Evolutionary conservation across 2,329 filamentous ascomycete species (phyloP).

Genomic region (Pestalotiopsis sp.): DNA sequence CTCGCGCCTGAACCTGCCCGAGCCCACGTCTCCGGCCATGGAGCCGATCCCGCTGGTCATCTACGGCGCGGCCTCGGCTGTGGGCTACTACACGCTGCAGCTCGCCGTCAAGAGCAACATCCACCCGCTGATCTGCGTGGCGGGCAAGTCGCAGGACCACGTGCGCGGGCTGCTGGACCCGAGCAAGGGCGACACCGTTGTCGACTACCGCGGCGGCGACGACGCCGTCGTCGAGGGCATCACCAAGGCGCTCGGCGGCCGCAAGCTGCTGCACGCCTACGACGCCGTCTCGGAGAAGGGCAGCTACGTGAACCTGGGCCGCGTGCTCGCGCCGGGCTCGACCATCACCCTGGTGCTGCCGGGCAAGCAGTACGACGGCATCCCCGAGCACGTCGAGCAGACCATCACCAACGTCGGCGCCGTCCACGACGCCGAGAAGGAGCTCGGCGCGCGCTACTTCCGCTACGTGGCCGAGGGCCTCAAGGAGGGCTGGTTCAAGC

Average conservation of each 20-base stretch:
- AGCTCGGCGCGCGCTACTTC: slow-evolving; percentile 32
- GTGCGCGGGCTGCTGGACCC: slow-evolving; percentile 53
- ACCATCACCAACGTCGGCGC: slow-evolving; percentile 21
- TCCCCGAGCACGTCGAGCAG: slow-evolving; percentile 24
- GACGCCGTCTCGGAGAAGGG: slow-evolving; percentile 59
- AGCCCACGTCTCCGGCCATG: slow-evolving; percentile 44
- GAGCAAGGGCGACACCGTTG: slow-evolving; percentile 53
- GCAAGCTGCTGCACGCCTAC: slow-evolving; percentile 49
- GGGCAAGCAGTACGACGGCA: slow-evolving; percentile 24
- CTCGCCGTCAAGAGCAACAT: slow-evolving; percentile 55
- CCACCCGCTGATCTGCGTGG: slow-evolving; percentile 61
- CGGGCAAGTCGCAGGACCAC: slow-evolving; percentile 50
- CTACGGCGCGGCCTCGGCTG: slow-evolving; percentile 56
- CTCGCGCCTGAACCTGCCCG: slow-evolving; percentile 43
- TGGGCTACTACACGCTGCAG: slow-evolving; percentile 60
- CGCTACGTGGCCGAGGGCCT: slow-evolving; percentile 36
- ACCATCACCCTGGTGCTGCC: slow-evolving; percentile 40
- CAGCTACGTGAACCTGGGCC: slow-evolving; percentile 42
- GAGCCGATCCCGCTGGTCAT: slow-evolving; percentile 40
- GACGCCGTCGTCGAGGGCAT: slow-evolving; percentile 48
- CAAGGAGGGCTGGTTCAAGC: slow-evolving; percentile 38
- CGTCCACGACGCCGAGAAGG: slow-evolving; percentile 22
- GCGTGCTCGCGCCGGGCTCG: slow-evolving; percentile 39
- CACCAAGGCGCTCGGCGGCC: slow-evolving; percentile 39
- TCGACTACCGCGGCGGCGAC: slow-evolving; percentile 62